Evolutionary conservation across 352 stramenopile genomes (phyloP), one percentile per base, ranked within the genome.

Genomic region (Globisporangium emineosum): DNA sequence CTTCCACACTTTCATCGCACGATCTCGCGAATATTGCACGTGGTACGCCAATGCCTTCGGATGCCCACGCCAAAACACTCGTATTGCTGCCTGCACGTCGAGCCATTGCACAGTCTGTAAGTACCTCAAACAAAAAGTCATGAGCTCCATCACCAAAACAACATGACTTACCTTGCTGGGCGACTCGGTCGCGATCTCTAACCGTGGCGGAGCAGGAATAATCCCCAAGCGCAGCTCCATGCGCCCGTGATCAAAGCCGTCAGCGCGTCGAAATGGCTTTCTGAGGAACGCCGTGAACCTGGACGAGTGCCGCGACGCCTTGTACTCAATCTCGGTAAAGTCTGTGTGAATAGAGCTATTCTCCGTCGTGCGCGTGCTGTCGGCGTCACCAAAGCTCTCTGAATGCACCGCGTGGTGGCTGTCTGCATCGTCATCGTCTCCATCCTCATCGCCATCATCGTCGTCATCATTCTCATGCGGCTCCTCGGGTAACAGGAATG

Each of bases 1-100:
- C 58, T 89, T 90, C 83, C 83, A 93, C 32, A 93, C 83, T 53
- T 83, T 87, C 75, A 93, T 82, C 3, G 83, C 78, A 47, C 83
- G 83, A 60, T 93, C 83, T 3, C 83, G 79, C 49, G 83, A 76
- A 45, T 84, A 93, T 59, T 93, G 83, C 23, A 93, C 50, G 29
- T 93, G 83, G 43, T 79, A 88, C 23, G 77, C 70, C 10, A 88
- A 25, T 0, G 81, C 81, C 19, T 77, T 85, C 1, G 78, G 69
- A 58, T 89, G 77, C 1, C 76, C 71, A 17, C 70, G 64, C 83
- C 83, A 93, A 25, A 68, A 73, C 25, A 89, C 77, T n/a, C 72
- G 71, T 37, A 93, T 72, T 8, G 83, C 81, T 9, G 83, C 81
- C 83, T 92, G 23, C 29, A 57, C n/a, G 29, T 51, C 43, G 8